phyloP scores from a whole-genome alignment of 116 monocot species.

The Trichopus zeylanicus region DNA sequence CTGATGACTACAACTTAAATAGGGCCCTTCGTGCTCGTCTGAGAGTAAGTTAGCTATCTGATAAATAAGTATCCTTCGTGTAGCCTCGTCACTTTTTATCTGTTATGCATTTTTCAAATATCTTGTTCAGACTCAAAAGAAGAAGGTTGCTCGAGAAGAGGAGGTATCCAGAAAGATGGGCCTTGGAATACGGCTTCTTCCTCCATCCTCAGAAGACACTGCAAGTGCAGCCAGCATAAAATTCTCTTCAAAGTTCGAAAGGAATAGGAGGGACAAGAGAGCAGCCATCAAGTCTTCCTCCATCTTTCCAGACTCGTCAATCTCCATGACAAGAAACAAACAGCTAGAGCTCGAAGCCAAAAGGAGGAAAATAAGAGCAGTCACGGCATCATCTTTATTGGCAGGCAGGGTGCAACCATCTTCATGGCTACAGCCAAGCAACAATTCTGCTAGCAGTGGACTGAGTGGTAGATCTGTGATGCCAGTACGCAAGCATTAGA shows the following conservation, averaged over 20 bases:
- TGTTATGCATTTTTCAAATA: no score
- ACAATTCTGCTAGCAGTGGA: background rate
- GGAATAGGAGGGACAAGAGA: constrained; percentile 60
- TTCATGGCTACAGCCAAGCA: constrained; percentile 12
- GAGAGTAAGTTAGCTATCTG: constrained; percentile 33
- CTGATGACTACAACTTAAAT: constrained; percentile 81
- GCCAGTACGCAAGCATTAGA: background rate
- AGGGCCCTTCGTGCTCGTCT: constrained; percentile 75
- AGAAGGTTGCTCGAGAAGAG: constrained; percentile 72
- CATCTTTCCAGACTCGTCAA: constrained; percentile 49
- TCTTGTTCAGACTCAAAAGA: constrained; percentile 58
- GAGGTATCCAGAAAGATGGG: constrained; percentile 62
- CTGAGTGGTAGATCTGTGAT: background rate
- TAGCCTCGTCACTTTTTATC: no score
- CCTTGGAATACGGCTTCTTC: constrained; percentile 81
- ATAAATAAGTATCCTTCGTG: no score
- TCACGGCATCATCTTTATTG: constrained; percentile 44
- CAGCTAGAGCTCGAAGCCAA: constrained; percentile 46
- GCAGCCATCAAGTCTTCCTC: constrained; percentile 89
- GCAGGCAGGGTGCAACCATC: constrained; percentile 62
- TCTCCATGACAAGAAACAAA: constrained; percentile 19
- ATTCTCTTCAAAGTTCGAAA: constrained; percentile 82
- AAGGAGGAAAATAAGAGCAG: constrained; percentile 62
- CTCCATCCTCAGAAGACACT: constrained; percentile 66
- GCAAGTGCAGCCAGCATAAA: constrained; percentile 40